Percentiles rank a stretch among this genome's conserved stretches.
Conservation (phyloP, 768 basidiomycete species). For the Tylopilus subfusipes region DNA sequence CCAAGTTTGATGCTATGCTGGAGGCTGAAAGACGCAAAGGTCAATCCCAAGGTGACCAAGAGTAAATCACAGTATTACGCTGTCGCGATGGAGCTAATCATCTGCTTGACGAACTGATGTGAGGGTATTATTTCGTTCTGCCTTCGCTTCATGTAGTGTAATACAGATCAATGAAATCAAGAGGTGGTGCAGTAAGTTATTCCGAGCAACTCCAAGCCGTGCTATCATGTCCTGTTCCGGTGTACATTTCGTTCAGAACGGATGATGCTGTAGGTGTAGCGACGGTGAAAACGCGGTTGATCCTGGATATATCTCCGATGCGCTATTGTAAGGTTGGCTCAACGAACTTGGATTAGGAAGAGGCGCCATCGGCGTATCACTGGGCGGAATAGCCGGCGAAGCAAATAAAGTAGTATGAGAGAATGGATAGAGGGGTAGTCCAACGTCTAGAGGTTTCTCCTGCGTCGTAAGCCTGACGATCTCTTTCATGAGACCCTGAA, state of each 20-base stretch:
- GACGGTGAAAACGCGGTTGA: neutral
- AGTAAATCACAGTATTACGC: neutral
- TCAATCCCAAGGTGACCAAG: conserved; percentile 20
- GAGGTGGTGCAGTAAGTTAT: conserved; percentile 1
- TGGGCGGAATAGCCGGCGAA: conserved; percentile 40
- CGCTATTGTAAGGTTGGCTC: conserved; percentile 3
- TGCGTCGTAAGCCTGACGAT: conserved; percentile 81
- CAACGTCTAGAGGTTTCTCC: conserved; percentile 74
- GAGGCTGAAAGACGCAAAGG: conserved; percentile 50
- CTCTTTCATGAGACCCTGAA: conserved; percentile 82
- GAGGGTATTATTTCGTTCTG: neutral
- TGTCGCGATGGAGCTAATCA: neutral
- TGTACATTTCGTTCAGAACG: conserved; percentile 4
- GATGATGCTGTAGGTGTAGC: conserved; percentile 3
- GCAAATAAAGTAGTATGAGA: conserved; percentile 65
- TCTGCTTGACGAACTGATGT: neutral
- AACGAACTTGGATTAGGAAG: conserved; percentile 23
- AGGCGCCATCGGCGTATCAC: conserved; percentile 29
- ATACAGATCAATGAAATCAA: conserved; percentile 7
- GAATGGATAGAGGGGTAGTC: conserved; percentile 77
- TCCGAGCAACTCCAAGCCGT: conserved; percentile 7
- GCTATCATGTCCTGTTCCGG: conserved; percentile 3
- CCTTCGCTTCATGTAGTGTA: conserved; percentile 1
- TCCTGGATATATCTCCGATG: conserved; percentile 11
- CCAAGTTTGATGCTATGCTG: conserved; percentile 54